Evolutionary conservation across 345 rosid species (phyloP).

Genomic region (Populus davidiana): DNA sequence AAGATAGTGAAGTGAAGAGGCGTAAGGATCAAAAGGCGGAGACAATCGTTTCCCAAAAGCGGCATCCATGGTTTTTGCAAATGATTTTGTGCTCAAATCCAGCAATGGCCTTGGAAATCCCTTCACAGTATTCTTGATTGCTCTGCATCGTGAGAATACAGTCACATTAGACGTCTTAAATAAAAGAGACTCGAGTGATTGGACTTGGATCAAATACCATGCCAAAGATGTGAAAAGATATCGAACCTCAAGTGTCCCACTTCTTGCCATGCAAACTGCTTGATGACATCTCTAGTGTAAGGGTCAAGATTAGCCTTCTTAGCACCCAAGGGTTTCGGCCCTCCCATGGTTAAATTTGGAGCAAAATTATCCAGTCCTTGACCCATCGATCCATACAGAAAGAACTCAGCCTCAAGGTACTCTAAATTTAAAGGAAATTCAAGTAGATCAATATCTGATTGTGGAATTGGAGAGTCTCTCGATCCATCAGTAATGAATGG

Average conservation of each 20-base stretch:
- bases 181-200: too few relatives aligned
- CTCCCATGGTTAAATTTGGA: constrained; percentile 58
- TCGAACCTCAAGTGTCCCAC: constrained; percentile 76
- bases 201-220: background rate
- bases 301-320: constrained; percentile 55
- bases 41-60: constrained; percentile 46
- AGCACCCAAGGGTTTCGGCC: constrained; percentile 72
- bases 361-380: constrained; percentile 69
- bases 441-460: constrained; percentile 43
- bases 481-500: background rate
- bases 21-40: constrained; percentile 77
- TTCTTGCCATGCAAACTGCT: constrained; percentile 86
- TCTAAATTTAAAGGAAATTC: constrained; percentile 87
- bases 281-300: constrained; percentile 51
- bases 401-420: constrained; percentile 91
- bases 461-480: constrained; percentile 14
- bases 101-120: constrained; percentile 69
- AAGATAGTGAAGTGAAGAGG: constrained; percentile 50
- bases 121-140: constrained; percentile 50
- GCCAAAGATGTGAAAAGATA: background rate
- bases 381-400: constrained; percentile 69
- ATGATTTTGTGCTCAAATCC: constrained; percentile 54
- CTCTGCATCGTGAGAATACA: constrained; percentile 39
- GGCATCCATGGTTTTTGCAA: constrained; percentile 48
- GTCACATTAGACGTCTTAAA: too few relatives aligned